A percentile compares a stretch with the other conserved stretches of the same genome.
Conservation (phyloP, 345 rosid genomes). For the Isatis tinctoria region DNA sequence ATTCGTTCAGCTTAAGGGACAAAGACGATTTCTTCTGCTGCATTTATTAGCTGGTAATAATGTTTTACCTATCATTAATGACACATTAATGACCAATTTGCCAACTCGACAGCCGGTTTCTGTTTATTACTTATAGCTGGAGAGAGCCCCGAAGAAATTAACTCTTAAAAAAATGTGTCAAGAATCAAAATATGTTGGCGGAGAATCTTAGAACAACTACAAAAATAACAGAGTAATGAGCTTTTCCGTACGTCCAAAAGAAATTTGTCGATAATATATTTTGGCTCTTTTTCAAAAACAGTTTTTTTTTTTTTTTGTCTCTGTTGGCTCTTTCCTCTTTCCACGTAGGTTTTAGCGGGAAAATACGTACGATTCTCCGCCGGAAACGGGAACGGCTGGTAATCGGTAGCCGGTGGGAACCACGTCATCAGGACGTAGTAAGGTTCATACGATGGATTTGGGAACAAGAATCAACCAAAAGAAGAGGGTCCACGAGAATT, state of each 20-base stretch:
- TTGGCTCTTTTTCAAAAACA: not conserved
- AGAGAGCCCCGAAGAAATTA: not conserved
- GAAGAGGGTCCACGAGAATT: conserved; percentile 23
- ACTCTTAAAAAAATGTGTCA: not conserved
- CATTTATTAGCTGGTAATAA: conserved; percentile 22
- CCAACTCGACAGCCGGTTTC: not conserved
- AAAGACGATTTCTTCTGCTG: conserved; percentile 2
- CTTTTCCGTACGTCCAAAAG: conserved; percentile 1
- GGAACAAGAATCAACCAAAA: conserved; percentile 16
- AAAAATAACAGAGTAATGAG: not conserved
- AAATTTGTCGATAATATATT: not conserved
- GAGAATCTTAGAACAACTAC: conserved; percentile 3
- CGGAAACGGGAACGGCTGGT: conserved; percentile 11
- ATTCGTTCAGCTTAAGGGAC: not conserved
- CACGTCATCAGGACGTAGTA: conserved; percentile 27
- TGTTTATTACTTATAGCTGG: not conserved
- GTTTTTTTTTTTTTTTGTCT: not conserved
- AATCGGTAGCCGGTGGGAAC: conserved; percentile 29
- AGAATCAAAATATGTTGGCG: conserved; percentile 1
- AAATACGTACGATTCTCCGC: conserved; percentile 19
- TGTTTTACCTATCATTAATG: conserved; percentile 13
- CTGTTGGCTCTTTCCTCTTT: conserved; percentile 10
- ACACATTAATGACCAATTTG: not conserved
- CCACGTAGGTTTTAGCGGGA: conserved; percentile 39
- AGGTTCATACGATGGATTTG: not conserved